These are phyloP conservation scores for Carex arenaria DNA, from an alignment of 202 grass and related monocot species.

Conservation along the genomic window DNA sequence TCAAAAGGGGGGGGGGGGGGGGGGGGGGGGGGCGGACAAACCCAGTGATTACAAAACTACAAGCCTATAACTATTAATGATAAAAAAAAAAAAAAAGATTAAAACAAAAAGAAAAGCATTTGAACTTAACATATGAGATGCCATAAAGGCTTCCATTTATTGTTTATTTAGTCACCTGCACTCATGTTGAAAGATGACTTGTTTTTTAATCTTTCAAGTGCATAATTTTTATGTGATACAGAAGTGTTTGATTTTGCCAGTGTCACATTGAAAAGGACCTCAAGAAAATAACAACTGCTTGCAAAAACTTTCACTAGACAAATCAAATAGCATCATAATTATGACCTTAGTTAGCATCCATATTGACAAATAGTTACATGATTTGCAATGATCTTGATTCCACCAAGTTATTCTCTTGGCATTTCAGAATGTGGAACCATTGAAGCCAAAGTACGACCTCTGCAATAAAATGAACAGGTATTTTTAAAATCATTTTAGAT, in stretches of 20 bases:
- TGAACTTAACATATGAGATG: neutral
- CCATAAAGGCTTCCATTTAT: neutral
- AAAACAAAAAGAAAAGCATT: neutral
- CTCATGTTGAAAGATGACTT: neutral
- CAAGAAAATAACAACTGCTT: neutral
- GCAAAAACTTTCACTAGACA: neutral
- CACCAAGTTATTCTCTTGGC: neutral
- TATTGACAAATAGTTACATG: slow-evolving; percentile 18
- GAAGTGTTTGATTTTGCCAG: neutral
- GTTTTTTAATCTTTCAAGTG: neutral
- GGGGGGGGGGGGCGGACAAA: neutral
- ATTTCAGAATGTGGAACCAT: slow-evolving; percentile 25
- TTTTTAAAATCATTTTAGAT: neutral
- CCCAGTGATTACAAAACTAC: neutral
- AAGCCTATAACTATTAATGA: neutral
- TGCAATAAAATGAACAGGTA: slow-evolving; percentile 2
- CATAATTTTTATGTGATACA: neutral
- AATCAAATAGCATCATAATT: neutral
- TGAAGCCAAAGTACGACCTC: slow-evolving; percentile 13
- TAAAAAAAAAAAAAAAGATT: neutral
- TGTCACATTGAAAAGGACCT: neutral
- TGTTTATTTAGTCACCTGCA: neutral
- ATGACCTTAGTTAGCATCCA: neutral
- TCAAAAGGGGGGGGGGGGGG: neutral
- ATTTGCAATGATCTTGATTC: slow-evolving; percentile 1